phyloP scores from a whole-genome alignment of 73 alveolate species.

The Effrenium voratum region DNA sequence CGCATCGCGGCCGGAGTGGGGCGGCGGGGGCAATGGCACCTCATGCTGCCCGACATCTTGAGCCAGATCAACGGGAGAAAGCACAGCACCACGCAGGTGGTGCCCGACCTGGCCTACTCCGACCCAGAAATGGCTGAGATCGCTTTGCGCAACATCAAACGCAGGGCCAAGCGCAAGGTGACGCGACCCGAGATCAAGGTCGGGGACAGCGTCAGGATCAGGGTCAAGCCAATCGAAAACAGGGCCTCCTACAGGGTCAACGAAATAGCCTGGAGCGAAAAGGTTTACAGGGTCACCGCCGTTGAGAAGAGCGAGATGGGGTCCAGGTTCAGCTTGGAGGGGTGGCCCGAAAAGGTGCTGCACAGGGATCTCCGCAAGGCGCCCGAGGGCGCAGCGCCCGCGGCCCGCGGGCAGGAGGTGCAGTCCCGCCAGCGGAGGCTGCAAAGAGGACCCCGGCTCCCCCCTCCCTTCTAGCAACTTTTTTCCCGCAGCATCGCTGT shows the following conservation, averaged over 20 bases:
- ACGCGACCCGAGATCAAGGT: neutral
- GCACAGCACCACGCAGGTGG: neutral
- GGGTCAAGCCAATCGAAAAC: neutral
- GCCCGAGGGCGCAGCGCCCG: too few relatives aligned
- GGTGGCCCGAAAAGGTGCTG: neutral
- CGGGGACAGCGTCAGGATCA: neutral
- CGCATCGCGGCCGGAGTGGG: constrained; percentile 7
- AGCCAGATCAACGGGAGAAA: neutral
- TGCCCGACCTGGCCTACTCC: constrained; percentile 8
- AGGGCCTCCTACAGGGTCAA: constrained; percentile 32
- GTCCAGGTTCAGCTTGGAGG: neutral
- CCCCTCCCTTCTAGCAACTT: too few relatives aligned
- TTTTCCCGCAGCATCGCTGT: too few relatives aligned
- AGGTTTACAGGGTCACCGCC: neutral
- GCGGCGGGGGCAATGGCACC: neutral
- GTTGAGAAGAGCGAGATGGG: constrained; percentile 3
- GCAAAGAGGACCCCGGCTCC: too few relatives aligned
- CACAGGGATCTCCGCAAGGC: constrained; percentile 2
- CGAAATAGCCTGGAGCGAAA: constrained; percentile 5
- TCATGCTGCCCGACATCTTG: constrained; percentile 8
- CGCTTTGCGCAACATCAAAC: neutral
- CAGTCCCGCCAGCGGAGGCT: too few relatives aligned
- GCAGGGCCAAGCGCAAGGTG: neutral
- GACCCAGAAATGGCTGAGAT: neutral
- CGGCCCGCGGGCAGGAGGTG: too few relatives aligned